Conservation (phyloP, 2,329 filamentous ascomycete genomes). For the Curvularia verruculosa region DNA sequence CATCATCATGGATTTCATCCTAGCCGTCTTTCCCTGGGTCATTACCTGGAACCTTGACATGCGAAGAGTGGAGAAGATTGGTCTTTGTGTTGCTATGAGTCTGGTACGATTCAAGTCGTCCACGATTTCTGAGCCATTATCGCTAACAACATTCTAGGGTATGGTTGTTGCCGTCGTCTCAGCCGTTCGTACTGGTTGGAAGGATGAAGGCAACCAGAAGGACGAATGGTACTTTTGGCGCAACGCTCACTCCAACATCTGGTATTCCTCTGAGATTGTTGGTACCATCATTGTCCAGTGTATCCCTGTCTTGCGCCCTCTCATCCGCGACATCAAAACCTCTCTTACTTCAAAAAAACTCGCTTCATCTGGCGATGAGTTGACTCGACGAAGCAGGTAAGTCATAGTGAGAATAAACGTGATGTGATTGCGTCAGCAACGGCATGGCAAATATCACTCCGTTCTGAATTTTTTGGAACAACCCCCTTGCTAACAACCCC, state of each 20-base stretch:
- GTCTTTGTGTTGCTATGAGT: slow-evolving; percentile 59
- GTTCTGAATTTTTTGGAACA: not conserved
- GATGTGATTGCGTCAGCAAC: not conserved
- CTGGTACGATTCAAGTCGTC: slow-evolving; percentile 34
- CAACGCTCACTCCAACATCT: slow-evolving; percentile 55
- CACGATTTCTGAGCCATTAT: not conserved
- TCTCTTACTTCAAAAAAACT: slow-evolving; percentile 47
- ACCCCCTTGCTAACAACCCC: not conserved
- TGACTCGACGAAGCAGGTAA: slow-evolving; percentile 24
- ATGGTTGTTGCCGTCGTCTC: slow-evolving; percentile 58
- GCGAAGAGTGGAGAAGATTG: slow-evolving; percentile 57
- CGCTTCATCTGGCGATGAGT: slow-evolving; percentile 21
- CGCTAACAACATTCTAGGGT: slow-evolving; percentile 37
- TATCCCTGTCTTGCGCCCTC: slow-evolving; percentile 58
- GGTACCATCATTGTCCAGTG: slow-evolving; percentile 63
- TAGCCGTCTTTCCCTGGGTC: slow-evolving; percentile 59
- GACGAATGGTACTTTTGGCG: slow-evolving; percentile 57
- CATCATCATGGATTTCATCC: slow-evolving; percentile 61
- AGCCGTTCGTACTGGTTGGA: slow-evolving; percentile 58
- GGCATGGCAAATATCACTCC: not conserved
- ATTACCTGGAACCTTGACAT: slow-evolving; percentile 58
- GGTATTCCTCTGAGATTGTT: slow-evolving; percentile 60
- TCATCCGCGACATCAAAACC: slow-evolving; percentile 53
- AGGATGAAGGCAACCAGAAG: slow-evolving; percentile 57
- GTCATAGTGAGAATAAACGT: not conserved